Base-by-base conservation (phyloP, 1,284 basidiomycete genomes). In the Chalciporus sp. region DNA sequence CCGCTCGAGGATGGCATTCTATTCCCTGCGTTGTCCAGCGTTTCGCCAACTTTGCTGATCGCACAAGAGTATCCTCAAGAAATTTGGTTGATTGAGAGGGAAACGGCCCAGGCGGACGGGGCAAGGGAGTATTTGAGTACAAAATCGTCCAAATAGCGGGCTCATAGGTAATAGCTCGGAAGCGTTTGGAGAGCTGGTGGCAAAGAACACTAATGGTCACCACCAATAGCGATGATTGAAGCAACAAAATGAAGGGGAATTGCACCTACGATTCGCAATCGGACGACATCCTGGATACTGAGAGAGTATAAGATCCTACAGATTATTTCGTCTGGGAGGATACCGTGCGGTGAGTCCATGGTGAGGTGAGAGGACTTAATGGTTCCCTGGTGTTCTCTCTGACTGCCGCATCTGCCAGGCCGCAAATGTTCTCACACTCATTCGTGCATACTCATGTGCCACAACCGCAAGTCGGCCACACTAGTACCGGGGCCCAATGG, bases 1-100 rank as follows among this genome's bases (percentile, higher is more conserved):
- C 33, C n/a, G n/a, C 27, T 7, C 14, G 40, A 11, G 39, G 43
- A 14, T 33, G 9, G 4, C 9, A 27, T 14, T 31, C 33, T 5
- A 58, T 47, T 16, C 39, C 47, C n/a, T 53, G 43, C 16, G 40
- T 44, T 3, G 49, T 58, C 50, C 56, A 57, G 14, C 8, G n/a
- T 23, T 44, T 10, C 27, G 17, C 50, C 14, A 57, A 33, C 17
- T 28, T 31, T 20, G 46, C 56, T 1, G 55, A 57, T 8, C 31
- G 23, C 14, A 43, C 26, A 11, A 57, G 19, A 2, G 35, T 54
- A 9, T 35, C 31, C 26, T 57, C 50, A 14, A 57, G 55, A 27
- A 45, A 58, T n/a, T 19, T 11, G 14, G 35, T 11, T 2, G 55
- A 42, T 27, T 46, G 55, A 3, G n/a, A 56, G 16, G 50, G 44